Percentiles rank a stretch among this genome's conserved stretches.
Evolutionary conservation across 108 stramenopile genomes (phyloP).

Genomic region (Pseudonitzschia delicatissima): DNA sequence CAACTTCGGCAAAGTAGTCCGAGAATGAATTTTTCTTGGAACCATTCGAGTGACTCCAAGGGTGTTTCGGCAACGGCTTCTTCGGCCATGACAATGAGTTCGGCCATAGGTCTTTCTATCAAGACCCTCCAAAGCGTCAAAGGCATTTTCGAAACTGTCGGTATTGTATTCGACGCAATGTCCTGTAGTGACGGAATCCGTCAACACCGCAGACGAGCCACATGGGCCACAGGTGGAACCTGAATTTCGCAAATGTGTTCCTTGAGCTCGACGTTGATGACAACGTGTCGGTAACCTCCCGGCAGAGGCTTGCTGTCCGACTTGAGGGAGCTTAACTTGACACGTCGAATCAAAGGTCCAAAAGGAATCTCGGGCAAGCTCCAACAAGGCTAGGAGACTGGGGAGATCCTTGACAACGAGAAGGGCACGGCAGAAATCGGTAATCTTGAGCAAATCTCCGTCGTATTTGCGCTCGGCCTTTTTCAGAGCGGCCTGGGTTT

Average conservation of each 20-base stretch:
- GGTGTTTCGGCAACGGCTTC: slow-evolving; percentile 86
- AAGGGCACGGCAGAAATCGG: slow-evolving; percentile 79
- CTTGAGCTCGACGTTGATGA: slow-evolving; percentile 83
- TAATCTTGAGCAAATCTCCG: slow-evolving; percentile 81
- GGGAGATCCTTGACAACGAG: slow-evolving; percentile 85
- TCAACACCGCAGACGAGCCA: slow-evolving; percentile 86
- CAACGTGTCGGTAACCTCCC: slow-evolving; percentile 84
- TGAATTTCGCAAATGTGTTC: slow-evolving; percentile 89
- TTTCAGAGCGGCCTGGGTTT: slow-evolving; percentile 62
- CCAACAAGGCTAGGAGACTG: slow-evolving; percentile 74
- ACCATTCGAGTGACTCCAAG: slow-evolving; percentile 84
- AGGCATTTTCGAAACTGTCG: slow-evolving; percentile 80
- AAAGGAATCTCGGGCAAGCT: slow-evolving; percentile 81
- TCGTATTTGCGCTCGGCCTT: slow-evolving; percentile 86
- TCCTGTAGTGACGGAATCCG: slow-evolving; percentile 86
- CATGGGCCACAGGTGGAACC: slow-evolving; percentile 85
- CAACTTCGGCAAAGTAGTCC: slow-evolving; percentile 88
- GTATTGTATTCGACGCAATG: slow-evolving; percentile 89
- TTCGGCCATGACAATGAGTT: slow-evolving; percentile 88
- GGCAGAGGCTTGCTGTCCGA: slow-evolving; percentile 58
- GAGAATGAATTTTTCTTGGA: slow-evolving; percentile 86
- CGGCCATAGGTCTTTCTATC: slow-evolving; percentile 88
- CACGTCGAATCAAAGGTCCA: slow-evolving; percentile 81
- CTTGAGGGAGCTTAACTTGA: slow-evolving; percentile 76
- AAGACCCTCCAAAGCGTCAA: slow-evolving; percentile 75